A percentile compares a stretch with the other conserved stretches of the same genome.
Conservation (phyloP, 306 rosid genomes). For the Inga oerstediana region DNA sequence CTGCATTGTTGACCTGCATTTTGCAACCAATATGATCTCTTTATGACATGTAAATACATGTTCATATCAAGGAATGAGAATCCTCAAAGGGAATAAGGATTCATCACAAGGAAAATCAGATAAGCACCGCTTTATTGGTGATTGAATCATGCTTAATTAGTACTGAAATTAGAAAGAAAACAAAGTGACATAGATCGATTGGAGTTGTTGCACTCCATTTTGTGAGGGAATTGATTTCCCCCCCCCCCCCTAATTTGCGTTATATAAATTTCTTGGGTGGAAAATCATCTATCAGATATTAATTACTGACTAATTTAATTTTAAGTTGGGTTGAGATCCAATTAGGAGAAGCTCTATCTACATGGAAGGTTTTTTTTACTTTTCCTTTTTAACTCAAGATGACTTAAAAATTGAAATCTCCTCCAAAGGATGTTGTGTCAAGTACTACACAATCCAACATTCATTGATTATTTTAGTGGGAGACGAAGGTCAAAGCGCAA, state of each 20-base stretch:
- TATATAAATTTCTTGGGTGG: too few relatives aligned
- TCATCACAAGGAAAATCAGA: not conserved
- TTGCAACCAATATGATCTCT: not conserved
- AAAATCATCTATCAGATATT: not conserved
- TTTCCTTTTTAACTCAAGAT: not conserved
- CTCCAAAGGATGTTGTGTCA: too few relatives aligned
- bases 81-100: not conserved
- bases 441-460: too few relatives aligned
- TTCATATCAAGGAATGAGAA: not conserved
- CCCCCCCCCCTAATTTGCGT: too few relatives aligned
- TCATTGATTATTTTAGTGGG: too few relatives aligned
- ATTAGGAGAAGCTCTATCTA: too few relatives aligned
- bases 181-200: too few relatives aligned
- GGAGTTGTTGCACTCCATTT: not conserved
- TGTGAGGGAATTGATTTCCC: not conserved
- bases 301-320: too few relatives aligned
- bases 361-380: too few relatives aligned
- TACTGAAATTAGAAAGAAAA: not conserved
- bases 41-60: not conserved
- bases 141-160: not conserved
- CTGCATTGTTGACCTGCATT: conserved; percentile 43
- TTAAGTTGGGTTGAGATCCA: too few relatives aligned
- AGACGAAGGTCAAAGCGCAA: too few relatives aligned
- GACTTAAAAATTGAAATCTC: too few relatives aligned
- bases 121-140: not conserved